A percentile compares a stretch with the other conserved stretches of the same genome.
These are phyloP conservation scores for Backusella sp. DNA, from an alignment of 192 early-diverging fungal genomes.

Conservation along the genomic window DNA sequence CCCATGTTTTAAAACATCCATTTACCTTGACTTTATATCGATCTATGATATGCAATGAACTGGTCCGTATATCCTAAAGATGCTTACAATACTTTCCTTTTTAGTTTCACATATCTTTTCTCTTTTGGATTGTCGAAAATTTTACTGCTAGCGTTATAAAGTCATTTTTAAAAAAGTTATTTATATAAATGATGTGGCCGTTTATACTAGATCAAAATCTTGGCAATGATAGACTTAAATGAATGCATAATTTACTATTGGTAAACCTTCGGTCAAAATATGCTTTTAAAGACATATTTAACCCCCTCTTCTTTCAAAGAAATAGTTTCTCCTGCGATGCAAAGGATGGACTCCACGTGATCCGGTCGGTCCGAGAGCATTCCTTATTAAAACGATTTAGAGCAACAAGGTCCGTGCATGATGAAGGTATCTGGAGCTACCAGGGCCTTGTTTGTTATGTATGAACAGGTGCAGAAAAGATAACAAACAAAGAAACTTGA, in stretches of 20 bases:
- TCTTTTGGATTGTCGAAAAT: too few relatives aligned
- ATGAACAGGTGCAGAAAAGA: neutral
- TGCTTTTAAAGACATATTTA: neutral
- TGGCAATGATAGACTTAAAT: neutral
- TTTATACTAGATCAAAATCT: too few relatives aligned
- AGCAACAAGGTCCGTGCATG: slow-evolving; percentile 2
- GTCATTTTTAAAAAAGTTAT: neutral
- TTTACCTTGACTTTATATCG: too few relatives aligned
- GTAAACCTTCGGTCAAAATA: too few relatives aligned
- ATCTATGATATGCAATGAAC: too few relatives aligned
- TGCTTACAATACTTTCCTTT: too few relatives aligned
- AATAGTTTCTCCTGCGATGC: neutral
- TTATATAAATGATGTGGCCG: neutral
- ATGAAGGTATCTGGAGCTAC: neutral
- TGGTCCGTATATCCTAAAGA: too few relatives aligned
- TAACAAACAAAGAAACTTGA: neutral
- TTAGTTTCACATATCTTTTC: too few relatives aligned
- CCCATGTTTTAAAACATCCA: too few relatives aligned
- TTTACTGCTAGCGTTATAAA: neutral
- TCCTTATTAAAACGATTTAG: neutral
- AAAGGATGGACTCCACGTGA: neutral
- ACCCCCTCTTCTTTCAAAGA: neutral
- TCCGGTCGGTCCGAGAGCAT: neutral
- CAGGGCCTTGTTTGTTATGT: neutral
- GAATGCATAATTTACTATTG: too few relatives aligned